Conservation (phyloP, 2,329 filamentous ascomycete species). For the Colletotrichum melonis region DNA sequence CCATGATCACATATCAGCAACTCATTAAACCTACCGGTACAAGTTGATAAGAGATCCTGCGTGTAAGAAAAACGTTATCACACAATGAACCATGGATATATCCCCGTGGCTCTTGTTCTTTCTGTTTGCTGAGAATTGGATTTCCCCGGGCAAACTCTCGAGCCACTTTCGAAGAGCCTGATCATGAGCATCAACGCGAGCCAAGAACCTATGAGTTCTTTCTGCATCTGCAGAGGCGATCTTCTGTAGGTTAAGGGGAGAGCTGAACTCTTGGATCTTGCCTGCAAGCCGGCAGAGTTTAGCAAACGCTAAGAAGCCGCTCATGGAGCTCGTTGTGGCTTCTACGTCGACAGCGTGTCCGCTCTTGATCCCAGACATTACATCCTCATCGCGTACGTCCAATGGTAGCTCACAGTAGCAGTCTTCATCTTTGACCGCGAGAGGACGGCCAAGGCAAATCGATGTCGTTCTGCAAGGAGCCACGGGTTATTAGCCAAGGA, state of each 20-base stretch:
- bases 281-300: slow-evolving; percentile 42
- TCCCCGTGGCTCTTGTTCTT: slow-evolving; percentile 23
- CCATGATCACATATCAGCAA: not conserved
- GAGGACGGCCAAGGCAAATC: slow-evolving; percentile 43
- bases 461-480: slow-evolving; percentile 38
- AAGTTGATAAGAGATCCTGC: slow-evolving; percentile 42
- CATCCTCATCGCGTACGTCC: slow-evolving; percentile 40
- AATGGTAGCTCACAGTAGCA: slow-evolving; percentile 43
- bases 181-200: slow-evolving; percentile 35
- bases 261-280: slow-evolving; percentile 40
- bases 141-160: slow-evolving; percentile 38
- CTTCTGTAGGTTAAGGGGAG: slow-evolving; percentile 35
- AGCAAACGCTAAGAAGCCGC: slow-evolving; percentile 43
- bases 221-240: slow-evolving; percentile 11
- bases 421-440: slow-evolving; percentile 44
- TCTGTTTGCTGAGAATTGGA: slow-evolving; percentile 41
- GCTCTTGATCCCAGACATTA: slow-evolving; percentile 31
- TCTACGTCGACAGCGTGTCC: not conserved
- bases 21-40: slow-evolving; percentile 30
- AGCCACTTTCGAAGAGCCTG: slow-evolving; percentile 38
- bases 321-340: slow-evolving; percentile 22
- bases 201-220: slow-evolving; percentile 14
- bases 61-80: slow-evolving; percentile 44
- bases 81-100: slow-evolving; percentile 42
- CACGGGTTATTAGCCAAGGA: not conserved